These are phyloP conservation scores for Lachnellula subtilissima DNA, from an alignment of 2,329 filamentous ascomycete genomes.

Conservation along the genomic window DNA sequence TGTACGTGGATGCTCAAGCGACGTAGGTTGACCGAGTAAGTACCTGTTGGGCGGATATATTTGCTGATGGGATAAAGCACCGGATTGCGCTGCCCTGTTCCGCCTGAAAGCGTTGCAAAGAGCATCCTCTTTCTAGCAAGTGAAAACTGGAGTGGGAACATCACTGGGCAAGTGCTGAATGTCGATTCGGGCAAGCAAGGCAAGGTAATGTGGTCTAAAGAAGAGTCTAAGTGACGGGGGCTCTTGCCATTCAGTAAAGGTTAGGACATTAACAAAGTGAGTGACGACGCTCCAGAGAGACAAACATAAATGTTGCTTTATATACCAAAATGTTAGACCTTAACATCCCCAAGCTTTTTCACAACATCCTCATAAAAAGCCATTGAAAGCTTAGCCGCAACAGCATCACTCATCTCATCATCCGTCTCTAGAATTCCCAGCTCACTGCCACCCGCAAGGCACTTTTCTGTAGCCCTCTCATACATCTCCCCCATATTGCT, in stretches of 20 bases:
- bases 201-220: conserved; percentile 36
- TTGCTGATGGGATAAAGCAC: conserved; percentile 20
- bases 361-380: conserved; percentile 43
- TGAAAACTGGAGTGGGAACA: conserved; percentile 39
- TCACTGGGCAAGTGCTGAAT: conserved; percentile 41
- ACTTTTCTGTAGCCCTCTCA: conserved; percentile 35
- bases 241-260: neutral
- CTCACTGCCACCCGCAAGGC: conserved; percentile 34
- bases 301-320: neutral
- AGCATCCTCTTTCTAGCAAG: conserved; percentile 42
- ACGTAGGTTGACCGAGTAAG: conserved; percentile 28
- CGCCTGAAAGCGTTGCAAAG: conserved; percentile 38
- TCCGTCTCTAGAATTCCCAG: conserved; percentile 35
- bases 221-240: conserved; percentile 7
- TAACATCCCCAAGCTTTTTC: conserved; percentile 35
- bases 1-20: conserved; percentile 39
- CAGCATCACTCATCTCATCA: conserved; percentile 38
- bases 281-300: neutral
- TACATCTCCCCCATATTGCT: conserved; percentile 39
- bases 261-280: neutral
- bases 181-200: conserved; percentile 44
- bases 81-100: conserved; percentile 36
- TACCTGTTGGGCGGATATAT: neutral
- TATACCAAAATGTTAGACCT: conserved; percentile 12
- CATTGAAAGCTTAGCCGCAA: conserved; percentile 38